phyloP scores from a whole-genome alignment of 2,329 filamentous ascomycete species.

The Davidsoniella eucalypti region DNA sequence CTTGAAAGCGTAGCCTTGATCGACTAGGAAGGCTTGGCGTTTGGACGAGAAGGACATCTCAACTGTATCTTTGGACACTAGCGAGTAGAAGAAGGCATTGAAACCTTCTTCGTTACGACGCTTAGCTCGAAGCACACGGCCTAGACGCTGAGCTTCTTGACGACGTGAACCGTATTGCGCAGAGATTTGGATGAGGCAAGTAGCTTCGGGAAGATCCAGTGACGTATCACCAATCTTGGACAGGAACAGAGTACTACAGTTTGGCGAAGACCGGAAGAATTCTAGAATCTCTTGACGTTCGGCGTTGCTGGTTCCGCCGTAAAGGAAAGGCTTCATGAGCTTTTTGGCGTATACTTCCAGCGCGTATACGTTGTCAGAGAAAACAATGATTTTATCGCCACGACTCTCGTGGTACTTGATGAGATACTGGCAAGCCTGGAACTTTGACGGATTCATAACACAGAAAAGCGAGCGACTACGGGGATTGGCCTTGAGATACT shows the following conservation, averaged over 20 bases:
- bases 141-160: slow-evolving; percentile 87
- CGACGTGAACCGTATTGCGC: slow-evolving; percentile 93
- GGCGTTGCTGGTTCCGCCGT: slow-evolving; percentile 68
- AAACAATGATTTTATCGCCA: slow-evolving; percentile 96
- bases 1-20: slow-evolving; percentile 97
- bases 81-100: slow-evolving; percentile 96
- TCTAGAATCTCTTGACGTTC: slow-evolving; percentile 79
- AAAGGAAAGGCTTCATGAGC: slow-evolving; percentile 77
- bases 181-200: slow-evolving; percentile 91
- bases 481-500: slow-evolving; percentile 60
- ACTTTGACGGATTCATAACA: slow-evolving; percentile 96
- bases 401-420: slow-evolving; percentile 93
- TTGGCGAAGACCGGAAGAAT: slow-evolving; percentile 86
- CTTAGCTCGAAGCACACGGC: slow-evolving; percentile 87
- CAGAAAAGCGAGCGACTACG: slow-evolving; percentile 45
- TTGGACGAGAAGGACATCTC: slow-evolving; percentile 98
- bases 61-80: slow-evolving; percentile 92
- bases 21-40: slow-evolving; percentile 88
- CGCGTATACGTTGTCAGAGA: slow-evolving; percentile 93
- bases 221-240: slow-evolving; percentile 98
- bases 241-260: slow-evolving; percentile 82
- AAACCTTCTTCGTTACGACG: slow-evolving; percentile 94
- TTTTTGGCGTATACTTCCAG: slow-evolving; percentile 72
- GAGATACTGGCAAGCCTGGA: slow-evolving; percentile 93
- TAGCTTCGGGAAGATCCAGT: slow-evolving; percentile 91